Conservation (phyloP, 1,284 basidiomycete genomes). For the Exobasidium cylindrosporum region DNA sequence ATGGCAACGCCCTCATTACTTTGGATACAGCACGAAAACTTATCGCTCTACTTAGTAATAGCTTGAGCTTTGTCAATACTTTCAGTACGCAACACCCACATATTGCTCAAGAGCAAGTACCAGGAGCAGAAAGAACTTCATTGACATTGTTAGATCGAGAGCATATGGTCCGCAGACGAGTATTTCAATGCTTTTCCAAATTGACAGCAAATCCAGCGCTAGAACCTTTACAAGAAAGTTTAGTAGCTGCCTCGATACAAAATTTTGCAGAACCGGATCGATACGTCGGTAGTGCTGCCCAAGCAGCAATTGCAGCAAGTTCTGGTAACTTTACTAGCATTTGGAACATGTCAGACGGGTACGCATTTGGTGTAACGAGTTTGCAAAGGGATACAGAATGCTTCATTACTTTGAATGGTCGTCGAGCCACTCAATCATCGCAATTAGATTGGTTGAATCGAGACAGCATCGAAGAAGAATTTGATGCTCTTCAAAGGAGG, state of each 20-base stretch:
- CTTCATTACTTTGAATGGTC: slow-evolving; percentile 3
- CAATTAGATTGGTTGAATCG: slow-evolving; percentile 66
- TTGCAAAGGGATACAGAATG: slow-evolving; percentile 57
- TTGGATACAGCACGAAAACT: slow-evolving; percentile 86
- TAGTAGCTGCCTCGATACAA: slow-evolving; percentile 80
- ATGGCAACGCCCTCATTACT: slow-evolving; percentile 66
- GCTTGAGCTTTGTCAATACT: slow-evolving; percentile 77
- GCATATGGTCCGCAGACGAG: slow-evolving; percentile 74
- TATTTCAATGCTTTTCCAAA: slow-evolving; percentile 83
- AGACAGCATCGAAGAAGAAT: slow-evolving; percentile 72
- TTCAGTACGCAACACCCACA: slow-evolving; percentile 58
- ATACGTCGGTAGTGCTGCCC: slow-evolving; percentile 73
- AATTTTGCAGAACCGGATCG: slow-evolving; percentile 76
- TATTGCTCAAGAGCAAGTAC: slow-evolving; percentile 31
- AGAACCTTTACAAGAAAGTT: slow-evolving; percentile 71
- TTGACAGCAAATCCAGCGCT: slow-evolving; percentile 76
- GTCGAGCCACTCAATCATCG: slow-evolving; percentile 8
- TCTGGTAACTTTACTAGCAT: slow-evolving; percentile 78
- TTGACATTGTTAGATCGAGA: slow-evolving; percentile 75
- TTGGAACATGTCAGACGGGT: slow-evolving; percentile 84
- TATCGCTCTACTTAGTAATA: slow-evolving; percentile 80
- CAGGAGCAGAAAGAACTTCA: slow-evolving; percentile 51
- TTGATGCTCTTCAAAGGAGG: slow-evolving; percentile 71
- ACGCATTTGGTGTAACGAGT: slow-evolving; percentile 86
- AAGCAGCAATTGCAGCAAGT: slow-evolving; percentile 86